A percentile compares a stretch with the other conserved stretches of the same genome.
Evolutionary conservation across 75 land plant genomes (phyloP).

Genomic region (Selaginella tamariscina): DNA sequence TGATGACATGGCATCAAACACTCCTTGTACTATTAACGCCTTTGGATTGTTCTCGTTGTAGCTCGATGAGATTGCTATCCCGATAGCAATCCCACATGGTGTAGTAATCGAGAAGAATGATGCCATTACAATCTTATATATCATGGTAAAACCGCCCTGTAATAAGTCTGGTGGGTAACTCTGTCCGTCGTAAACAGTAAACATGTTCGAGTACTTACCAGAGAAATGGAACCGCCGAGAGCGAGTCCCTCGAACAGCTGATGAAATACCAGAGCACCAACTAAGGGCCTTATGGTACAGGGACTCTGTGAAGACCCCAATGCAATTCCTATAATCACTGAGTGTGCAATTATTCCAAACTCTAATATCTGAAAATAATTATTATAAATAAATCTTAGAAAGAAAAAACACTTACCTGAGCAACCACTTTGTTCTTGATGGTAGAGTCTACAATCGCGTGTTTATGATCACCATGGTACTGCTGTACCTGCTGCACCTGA

Average conservation of each 20-base stretch:
- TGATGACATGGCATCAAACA: conserved; percentile 47
- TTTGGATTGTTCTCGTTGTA: conserved; percentile 48
- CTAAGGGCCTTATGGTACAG: conserved; percentile 25
- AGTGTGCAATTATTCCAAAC: conserved; percentile 31
- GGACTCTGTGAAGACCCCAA: conserved; percentile 34
- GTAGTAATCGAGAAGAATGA: conserved; percentile 60
- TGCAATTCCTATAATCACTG: conserved; percentile 34
- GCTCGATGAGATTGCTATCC: conserved; percentile 44
- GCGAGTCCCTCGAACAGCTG: conserved; percentile 37
- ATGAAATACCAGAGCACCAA: conserved; percentile 32
- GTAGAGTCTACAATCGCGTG: too few relatives aligned
- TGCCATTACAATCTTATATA: conserved; percentile 27
- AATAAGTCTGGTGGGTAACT: background rate
- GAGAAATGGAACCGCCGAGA: conserved; percentile 23
- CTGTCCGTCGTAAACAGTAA: background rate
- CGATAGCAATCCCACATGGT: conserved; percentile 49
- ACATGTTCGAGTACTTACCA: conserved; percentile 18
- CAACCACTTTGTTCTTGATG: background rate
- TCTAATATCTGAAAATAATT: conserved; percentile 13
- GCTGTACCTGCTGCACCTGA: background rate
- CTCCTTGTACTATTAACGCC: conserved; percentile 48
- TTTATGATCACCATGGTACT: background rate
- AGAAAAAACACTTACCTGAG: background rate
- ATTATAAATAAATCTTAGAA: background rate
- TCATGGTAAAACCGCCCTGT: conserved; percentile 16